These are phyloP conservation scores for Claviceps quebecensis DNA, from an alignment of 2,329 filamentous ascomycete species.

Conservation along the genomic window DNA sequence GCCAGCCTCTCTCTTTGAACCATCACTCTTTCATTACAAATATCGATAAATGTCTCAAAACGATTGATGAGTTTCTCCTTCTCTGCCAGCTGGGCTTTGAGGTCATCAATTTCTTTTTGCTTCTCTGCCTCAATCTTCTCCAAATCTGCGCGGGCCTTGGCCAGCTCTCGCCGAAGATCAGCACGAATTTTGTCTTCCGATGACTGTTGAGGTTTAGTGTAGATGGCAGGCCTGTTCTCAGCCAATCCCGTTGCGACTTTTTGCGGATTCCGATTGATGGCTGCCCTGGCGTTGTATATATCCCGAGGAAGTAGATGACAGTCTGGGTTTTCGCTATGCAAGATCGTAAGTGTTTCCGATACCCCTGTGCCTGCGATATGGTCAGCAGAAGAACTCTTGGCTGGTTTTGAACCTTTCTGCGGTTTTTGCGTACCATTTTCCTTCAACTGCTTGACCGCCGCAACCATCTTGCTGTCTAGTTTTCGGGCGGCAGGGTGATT, in stretches of 20 bases:
- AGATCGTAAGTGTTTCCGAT: conserved; percentile 50
- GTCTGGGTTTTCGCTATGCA: conserved; percentile 49
- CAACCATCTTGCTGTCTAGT: conserved; percentile 53
- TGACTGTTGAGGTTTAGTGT: conserved; percentile 50
- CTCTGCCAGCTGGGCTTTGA: conserved; percentile 46
- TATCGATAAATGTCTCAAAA: conserved; percentile 58
- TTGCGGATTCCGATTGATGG: conserved; percentile 50
- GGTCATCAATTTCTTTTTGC: conserved; percentile 41
- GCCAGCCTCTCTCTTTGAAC: conserved; percentile 42
- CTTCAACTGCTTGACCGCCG: conserved; percentile 51
- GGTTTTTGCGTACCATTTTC: conserved; percentile 40
- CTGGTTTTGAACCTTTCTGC: conserved; percentile 1
- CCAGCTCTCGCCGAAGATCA: conserved; percentile 46
- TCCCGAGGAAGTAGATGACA: conserved; percentile 50
- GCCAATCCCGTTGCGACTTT: conserved; percentile 46
- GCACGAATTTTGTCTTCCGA: conserved; percentile 50
- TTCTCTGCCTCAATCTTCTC: conserved; percentile 41
- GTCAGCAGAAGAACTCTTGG: conserved; percentile 8
- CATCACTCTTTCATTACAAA: conserved; percentile 54
- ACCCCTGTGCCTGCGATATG: conserved; percentile 42
- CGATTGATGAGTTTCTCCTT: conserved; percentile 48
- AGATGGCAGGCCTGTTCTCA: conserved; percentile 49
- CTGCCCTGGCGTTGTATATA: conserved; percentile 54
- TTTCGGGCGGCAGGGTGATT: conserved; percentile 52
- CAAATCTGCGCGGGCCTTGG: conserved; percentile 42